Evolutionary conservation across 2,329 filamentous ascomycete genomes (phyloP).

Genomic region (Fusarium sp.): DNA sequence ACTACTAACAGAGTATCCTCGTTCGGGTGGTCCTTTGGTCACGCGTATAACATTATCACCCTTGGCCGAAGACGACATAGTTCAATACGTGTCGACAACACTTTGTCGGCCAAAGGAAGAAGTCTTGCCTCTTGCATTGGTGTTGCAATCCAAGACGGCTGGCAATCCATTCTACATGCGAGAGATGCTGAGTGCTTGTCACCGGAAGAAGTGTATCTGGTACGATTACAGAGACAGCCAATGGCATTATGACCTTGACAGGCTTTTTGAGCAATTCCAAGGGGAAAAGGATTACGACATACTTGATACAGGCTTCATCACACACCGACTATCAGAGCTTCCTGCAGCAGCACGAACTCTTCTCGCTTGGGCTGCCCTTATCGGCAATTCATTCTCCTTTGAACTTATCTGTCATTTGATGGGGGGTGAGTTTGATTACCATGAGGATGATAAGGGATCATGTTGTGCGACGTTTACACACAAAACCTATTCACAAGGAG

Average conservation of each 20-base stretch:
- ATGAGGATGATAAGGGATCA: slow-evolving; percentile 56
- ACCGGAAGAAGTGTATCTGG: slow-evolving; percentile 87
- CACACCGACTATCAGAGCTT: slow-evolving; percentile 78
- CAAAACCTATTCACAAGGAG: slow-evolving; percentile 65
- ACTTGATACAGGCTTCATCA: slow-evolving; percentile 84
- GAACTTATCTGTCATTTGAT: slow-evolving; percentile 80
- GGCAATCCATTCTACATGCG: slow-evolving; percentile 93
- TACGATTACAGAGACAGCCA: slow-evolving; percentile 85
- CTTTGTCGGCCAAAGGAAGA: slow-evolving; percentile 78
- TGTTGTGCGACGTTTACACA: slow-evolving; percentile 36
- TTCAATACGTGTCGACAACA: slow-evolving; percentile 83
- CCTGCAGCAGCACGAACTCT: slow-evolving; percentile 79
- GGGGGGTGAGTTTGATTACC: slow-evolving; percentile 75
- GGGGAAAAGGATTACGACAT: slow-evolving; percentile 81
- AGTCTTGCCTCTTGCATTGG: slow-evolving; percentile 79
- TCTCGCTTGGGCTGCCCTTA: slow-evolving; percentile 84
- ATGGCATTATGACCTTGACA: slow-evolving; percentile 89
- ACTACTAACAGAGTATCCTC: slow-evolving; percentile 51
- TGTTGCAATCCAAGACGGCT: slow-evolving; percentile 87
- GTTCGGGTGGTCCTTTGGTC: slow-evolving; percentile 61
- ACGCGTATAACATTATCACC: slow-evolving; percentile 78
- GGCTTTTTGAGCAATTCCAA: slow-evolving; percentile 85
- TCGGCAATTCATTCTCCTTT: slow-evolving; percentile 87
- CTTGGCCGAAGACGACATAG: slow-evolving; percentile 80
- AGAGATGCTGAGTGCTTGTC: slow-evolving; percentile 88